Conservation (phyloP, 1,284 basidiomycete species). For the Exobasidium cylindrosporum region DNA sequence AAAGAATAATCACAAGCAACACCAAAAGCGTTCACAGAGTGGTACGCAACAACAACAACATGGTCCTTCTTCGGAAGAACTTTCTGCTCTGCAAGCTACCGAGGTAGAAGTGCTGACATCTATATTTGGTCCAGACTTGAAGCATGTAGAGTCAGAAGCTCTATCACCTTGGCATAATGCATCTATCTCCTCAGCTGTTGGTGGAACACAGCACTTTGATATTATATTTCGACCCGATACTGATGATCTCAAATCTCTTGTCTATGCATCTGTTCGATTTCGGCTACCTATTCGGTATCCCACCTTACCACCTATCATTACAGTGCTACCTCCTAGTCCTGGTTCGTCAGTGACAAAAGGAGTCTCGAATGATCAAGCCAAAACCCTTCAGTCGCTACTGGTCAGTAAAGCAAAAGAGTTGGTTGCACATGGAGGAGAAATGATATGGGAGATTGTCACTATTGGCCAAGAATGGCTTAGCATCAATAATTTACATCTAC, state of each 20-base stretch:
- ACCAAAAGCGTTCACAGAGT: neutral
- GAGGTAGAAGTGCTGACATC: conserved; percentile 46
- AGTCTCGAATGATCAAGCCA: conserved; percentile 24
- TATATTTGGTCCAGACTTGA: conserved; percentile 46
- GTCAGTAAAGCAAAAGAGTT: conserved; percentile 35
- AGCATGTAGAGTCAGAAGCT: conserved; percentile 28
- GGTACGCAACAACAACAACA: neutral
- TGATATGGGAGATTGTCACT: conserved; percentile 55
- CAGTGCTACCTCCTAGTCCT: conserved; percentile 23
- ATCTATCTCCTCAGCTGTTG: conserved; percentile 19
- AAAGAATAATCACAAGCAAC: neutral
- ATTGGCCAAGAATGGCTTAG: conserved; percentile 47
- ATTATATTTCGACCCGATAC: conserved; percentile 41
- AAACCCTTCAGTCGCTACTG: conserved; percentile 29
- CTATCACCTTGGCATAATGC: conserved; percentile 29
- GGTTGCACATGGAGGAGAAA: conserved; percentile 44
- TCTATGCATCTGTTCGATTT: conserved; percentile 33
- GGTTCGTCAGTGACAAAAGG: conserved; percentile 30
- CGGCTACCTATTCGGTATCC: conserved; percentile 49
- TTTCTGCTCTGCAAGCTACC: conserved; percentile 39
- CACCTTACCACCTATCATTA: conserved; percentile 31
- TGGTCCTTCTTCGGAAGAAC: conserved; percentile 22
- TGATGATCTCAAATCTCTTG: conserved; percentile 36
- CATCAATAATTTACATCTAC: conserved; percentile 28
- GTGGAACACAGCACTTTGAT: conserved; percentile 25